These are phyloP conservation scores for Podospora conica DNA, from an alignment of 495 filamentous ascomycete species.

Conservation along the genomic window DNA sequence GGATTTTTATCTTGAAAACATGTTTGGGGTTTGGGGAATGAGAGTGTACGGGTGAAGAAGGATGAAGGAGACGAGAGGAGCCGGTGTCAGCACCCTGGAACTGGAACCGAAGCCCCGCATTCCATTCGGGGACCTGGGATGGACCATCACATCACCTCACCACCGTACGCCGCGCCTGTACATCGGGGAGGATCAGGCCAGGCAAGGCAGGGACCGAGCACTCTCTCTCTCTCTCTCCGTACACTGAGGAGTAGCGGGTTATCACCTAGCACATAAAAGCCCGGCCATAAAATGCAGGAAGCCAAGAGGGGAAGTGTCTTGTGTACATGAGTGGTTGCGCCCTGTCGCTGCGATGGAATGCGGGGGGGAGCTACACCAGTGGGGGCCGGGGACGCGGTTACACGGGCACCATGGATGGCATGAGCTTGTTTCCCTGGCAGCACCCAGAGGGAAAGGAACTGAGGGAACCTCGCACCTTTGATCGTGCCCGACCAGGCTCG, in stretches of 20 bases:
- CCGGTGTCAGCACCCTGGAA: background rate
- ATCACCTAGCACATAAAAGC: too few species aligned
- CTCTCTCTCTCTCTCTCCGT: background rate
- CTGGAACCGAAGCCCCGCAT: background rate
- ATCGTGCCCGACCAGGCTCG: background rate
- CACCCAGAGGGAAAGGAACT: too few species aligned
- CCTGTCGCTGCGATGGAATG: background rate
- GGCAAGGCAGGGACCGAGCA: too few species aligned
- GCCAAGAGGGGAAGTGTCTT: background rate
- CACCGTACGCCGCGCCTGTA: too few species aligned
- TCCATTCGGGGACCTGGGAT: background rate
- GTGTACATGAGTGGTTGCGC: background rate
- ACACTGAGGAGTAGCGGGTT: too few species aligned
- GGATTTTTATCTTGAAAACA: background rate
- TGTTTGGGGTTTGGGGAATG: background rate
- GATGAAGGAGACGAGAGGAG: background rate
- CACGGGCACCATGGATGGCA: background rate
- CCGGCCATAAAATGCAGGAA: too few species aligned
- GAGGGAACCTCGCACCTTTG: too few species aligned
- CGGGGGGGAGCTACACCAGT: background rate
- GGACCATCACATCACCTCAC: background rate
- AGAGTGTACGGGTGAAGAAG: background rate
- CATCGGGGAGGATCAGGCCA: background rate
- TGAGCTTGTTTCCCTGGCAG: background rate
- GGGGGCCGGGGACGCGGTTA: too few species aligned